Evolutionary conservation across 768 basidiomycete species (phyloP), one percentile per base, ranked within the genome.

Genomic region (Atractiella rhizophila): DNA sequence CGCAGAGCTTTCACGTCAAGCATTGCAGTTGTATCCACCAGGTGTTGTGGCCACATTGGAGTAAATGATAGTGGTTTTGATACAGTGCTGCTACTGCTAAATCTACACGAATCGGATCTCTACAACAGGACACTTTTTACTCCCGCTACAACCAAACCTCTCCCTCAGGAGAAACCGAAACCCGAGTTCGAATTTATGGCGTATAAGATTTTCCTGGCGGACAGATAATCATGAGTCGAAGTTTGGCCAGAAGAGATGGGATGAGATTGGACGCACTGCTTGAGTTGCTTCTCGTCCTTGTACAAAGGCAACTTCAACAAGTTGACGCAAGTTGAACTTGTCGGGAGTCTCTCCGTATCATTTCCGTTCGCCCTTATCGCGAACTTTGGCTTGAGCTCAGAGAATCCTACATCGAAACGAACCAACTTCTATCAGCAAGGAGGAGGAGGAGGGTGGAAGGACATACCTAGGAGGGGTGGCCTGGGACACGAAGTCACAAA

Each of bases 101-200:
- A n/a, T n/a, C n/a, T n/a, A n/a, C n/a, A n/a, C n/a, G n/a, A n/a
- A n/a, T n/a, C n/a, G n/a, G n/a, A n/a, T n/a, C n/a, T n/a, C n/a
- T n/a, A n/a, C n/a, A n/a, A n/a, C n/a, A n/a, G n/a, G n/a, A n/a
- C n/a, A n/a, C n/a, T n/a, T n/a, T n/a, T n/a, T n/a, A n/a, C n/a
- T n/a, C n/a, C n/a, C n/a, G n/a, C n/a, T n/a, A n/a, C n/a, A n/a
- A n/a, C n/a, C n/a, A n/a, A n/a, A n/a, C n/a, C n/a, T n/a, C n/a
- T n/a, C n/a, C n/a, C n/a, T 49, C 54, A 91, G 9, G 85, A 91
- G 37, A 94, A 63, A 61, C 94, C 86, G 47, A 96, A 96, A 2
- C 86, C 86, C 4, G 83, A 80, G 30, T 74, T 75, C 0, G 81
- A 71, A 32, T 66, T 75, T 53, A 96, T 80, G 1, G 51, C 46